A percentile compares a stretch with the other conserved stretches of the same genome.
Evolutionary conservation across 257 asterid genomes (phyloP).

Genomic region (Nyctanthes arbortristis): DNA sequence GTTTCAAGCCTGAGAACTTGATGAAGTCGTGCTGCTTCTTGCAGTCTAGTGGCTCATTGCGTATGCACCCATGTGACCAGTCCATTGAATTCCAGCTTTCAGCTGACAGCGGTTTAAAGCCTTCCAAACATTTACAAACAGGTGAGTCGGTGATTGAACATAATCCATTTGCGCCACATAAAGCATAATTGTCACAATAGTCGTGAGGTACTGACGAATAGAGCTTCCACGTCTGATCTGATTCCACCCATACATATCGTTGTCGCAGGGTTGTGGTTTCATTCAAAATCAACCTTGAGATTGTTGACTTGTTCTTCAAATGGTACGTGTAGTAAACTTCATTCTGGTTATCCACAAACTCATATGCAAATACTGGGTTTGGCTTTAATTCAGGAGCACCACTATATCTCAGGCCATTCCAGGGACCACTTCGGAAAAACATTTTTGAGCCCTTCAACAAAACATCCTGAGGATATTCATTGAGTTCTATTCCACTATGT

Average conservation of each 20-base stretch:
- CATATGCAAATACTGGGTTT: neutral
- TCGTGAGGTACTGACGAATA: neutral
- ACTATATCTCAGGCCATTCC: neutral
- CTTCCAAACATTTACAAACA: neutral
- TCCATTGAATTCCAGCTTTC: neutral
- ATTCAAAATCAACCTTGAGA: neutral
- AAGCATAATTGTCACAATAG: neutral
- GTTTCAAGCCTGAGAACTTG: neutral
- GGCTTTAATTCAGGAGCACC: constrained; percentile 1
- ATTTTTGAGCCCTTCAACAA: neutral
- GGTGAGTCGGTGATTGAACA: neutral
- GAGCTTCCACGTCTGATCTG: constrained; percentile 1
- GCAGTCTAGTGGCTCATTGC: neutral
- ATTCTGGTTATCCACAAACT: neutral
- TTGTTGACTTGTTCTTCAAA: neutral
- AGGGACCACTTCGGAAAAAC: neutral
- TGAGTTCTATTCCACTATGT: neutral
- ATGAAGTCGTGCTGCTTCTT: neutral
- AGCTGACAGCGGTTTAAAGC: neutral
- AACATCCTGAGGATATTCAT: neutral
- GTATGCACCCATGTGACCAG: neutral
- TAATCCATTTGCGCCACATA: neutral
- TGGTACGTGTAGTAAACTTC: constrained; percentile 4
- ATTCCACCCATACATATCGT: constrained; percentile 1
- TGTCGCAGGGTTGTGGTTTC: neutral